phyloP scores from a whole-genome alignment of 176 grass and related monocot species.

The Oryza coarctata region DNA sequence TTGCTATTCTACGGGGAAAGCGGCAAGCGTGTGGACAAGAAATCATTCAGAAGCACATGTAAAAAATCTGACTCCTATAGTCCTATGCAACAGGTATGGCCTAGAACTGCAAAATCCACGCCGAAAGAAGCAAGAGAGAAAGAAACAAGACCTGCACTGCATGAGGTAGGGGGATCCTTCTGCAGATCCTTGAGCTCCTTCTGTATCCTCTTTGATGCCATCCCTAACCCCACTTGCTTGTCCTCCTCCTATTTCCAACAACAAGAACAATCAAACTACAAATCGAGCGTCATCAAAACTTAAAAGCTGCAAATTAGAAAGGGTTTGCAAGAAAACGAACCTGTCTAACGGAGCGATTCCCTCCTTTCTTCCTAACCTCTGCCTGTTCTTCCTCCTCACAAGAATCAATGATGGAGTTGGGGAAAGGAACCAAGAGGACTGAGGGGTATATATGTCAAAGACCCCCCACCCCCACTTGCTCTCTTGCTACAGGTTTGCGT shows the following conservation, averaged over 20 bases:
- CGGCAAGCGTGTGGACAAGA: constrained; percentile 7
- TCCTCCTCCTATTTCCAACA: constrained; percentile 16
- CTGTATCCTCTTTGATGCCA: constrained; percentile 86
- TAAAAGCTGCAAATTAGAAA: background rate
- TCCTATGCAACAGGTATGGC: background rate
- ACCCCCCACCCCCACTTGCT: background rate
- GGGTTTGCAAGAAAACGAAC: background rate
- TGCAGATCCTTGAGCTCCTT: constrained; percentile 91
- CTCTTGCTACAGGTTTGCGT: constrained; percentile 38
- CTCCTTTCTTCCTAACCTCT: background rate
- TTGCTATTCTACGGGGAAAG: background rate
- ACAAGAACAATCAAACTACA: constrained; percentile 22
- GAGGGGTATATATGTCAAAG: constrained; percentile 49
- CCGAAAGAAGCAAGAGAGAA: background rate
- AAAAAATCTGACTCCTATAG: constrained; percentile 27
- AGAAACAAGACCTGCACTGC: constrained; percentile 64
- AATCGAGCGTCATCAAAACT: background rate
- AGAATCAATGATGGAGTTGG: constrained; percentile 48
- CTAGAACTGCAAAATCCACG: constrained; percentile 10
- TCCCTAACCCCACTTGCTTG: background rate
- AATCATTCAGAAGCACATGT: constrained; percentile 32
- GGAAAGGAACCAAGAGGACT: constrained; percentile 6
- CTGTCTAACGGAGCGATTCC: background rate
- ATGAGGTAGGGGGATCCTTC: constrained; percentile 78
- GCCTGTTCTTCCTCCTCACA: background rate